Percentiles rank a stretch among this genome's conserved stretches.
Evolutionary conservation across 2,329 filamentous ascomycete species (phyloP).

Genomic region (Cadophora sp.): DNA sequence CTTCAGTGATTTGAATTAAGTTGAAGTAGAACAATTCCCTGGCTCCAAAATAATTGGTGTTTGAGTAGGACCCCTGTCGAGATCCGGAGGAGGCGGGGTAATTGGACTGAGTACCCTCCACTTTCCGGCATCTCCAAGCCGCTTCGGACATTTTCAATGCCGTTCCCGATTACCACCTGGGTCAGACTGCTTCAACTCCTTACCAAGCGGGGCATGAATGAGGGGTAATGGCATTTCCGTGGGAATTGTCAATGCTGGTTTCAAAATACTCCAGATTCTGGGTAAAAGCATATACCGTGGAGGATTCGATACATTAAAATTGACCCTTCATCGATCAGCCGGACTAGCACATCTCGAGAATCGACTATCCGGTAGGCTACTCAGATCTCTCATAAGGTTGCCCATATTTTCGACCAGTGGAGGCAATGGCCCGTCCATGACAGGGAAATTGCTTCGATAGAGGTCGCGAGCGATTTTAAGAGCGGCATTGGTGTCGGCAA

Average conservation of each 20-base stretch:
- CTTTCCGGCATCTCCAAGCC: no score
- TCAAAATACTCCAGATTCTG: not conserved
- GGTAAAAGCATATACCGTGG: not conserved
- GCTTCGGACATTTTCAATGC: no score
- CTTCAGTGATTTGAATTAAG: no score
- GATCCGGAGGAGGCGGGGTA: no score
- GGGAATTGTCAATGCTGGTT: not conserved
- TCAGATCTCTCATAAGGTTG: conserved; percentile 66
- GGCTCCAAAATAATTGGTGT: no score
- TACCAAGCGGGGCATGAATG: no score
- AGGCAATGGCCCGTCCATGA: conserved; percentile 54
- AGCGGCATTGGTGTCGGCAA: not conserved
- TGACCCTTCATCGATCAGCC: not conserved
- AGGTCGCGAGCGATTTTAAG: conserved; percentile 64
- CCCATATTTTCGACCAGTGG: conserved; percentile 73
- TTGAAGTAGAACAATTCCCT: no score
- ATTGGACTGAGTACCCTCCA: no score
- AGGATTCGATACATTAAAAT: not conserved
- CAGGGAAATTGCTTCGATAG: conserved; percentile 59
- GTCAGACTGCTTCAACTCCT: no score
- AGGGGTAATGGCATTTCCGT: no score
- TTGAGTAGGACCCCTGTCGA: no score
- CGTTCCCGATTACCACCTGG: no score
- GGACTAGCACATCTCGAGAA: conserved; percentile 22
- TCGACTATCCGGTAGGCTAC: conserved; percentile 52